Conservation (phyloP, 1,284 basidiomycete species). For the Pholiota adiposa region DNA sequence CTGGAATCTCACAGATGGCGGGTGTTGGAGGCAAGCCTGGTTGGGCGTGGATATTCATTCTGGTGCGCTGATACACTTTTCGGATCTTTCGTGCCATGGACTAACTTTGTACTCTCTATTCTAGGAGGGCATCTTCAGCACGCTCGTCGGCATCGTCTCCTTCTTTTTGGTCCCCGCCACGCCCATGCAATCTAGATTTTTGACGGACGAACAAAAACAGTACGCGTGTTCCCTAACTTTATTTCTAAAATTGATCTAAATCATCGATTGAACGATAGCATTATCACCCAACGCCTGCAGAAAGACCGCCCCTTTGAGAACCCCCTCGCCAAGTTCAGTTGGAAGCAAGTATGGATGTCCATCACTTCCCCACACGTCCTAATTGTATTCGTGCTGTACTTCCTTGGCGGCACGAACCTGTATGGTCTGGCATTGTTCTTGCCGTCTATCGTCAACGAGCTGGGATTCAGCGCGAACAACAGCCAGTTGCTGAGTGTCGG, state of each 20-base stretch:
- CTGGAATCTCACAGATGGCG: conserved; percentile 53
- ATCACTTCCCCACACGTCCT: conserved; percentile 38
- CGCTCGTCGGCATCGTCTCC: conserved; percentile 47
- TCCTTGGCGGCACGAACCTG: conserved; percentile 49
- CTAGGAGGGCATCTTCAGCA: conserved; percentile 54
- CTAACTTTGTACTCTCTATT: neutral
- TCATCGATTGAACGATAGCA: neutral
- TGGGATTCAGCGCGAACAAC: conserved; percentile 45
- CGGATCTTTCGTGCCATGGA: neutral
- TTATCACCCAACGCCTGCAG: conserved; percentile 34
- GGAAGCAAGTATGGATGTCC: conserved; percentile 26
- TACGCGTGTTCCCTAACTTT: conserved; percentile 28
- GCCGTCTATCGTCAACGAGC: conserved; percentile 50
- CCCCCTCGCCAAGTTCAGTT: conserved; percentile 34
- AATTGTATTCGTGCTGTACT: conserved; percentile 43
- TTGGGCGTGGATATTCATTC: conserved; percentile 72
- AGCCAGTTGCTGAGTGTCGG: conserved; percentile 54
- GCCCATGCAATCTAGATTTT: conserved; percentile 44
- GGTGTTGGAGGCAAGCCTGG: conserved; percentile 51
- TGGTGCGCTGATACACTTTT: conserved; percentile 34
- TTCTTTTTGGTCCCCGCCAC: conserved; percentile 57
- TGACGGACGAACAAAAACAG: conserved; percentile 44
- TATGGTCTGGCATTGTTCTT: conserved; percentile 52
- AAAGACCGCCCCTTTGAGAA: conserved; percentile 33
- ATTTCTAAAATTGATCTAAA: neutral